phyloP scores from a whole-genome alignment of 441 rosid genomes.

The Adansonia madagascariensis region DNA sequence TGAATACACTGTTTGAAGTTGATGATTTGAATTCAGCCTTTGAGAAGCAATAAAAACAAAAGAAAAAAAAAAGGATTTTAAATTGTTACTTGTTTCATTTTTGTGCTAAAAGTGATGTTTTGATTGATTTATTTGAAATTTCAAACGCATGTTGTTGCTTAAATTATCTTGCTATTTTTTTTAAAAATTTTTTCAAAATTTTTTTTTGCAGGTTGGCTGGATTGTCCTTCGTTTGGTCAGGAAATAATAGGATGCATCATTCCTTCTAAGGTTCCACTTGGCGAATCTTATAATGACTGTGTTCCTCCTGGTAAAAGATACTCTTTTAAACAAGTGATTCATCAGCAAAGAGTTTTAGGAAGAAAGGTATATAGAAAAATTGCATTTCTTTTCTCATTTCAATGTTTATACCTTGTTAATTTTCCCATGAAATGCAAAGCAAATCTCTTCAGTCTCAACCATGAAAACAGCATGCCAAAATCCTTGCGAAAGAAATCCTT shows the following conservation, averaged over 20 bases:
- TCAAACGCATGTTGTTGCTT: too few species aligned
- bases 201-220: slow-evolving; percentile 77
- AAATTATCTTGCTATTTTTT: too few species aligned
- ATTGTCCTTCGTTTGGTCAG: slow-evolving; percentile 80
- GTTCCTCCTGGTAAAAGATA: slow-evolving; percentile 96
- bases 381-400: not conserved
- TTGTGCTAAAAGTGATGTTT: too few species aligned
- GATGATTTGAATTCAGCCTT: too few species aligned
- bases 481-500: not conserved
- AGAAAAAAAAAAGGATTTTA: too few species aligned
- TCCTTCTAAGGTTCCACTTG: slow-evolving; percentile 97
- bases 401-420: not conserved
- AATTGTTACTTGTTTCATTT: too few species aligned
- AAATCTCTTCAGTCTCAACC: not conserved
- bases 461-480: not conserved
- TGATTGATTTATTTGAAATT: too few species aligned
- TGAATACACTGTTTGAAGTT: too few species aligned
- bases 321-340: slow-evolving; percentile 88
- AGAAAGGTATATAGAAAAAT: slow-evolving; percentile 60
- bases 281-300: slow-evolving; percentile 70
- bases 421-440: slow-evolving; percentile 10
- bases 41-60: too few species aligned
- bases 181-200: too few species aligned
- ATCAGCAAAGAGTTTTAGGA: slow-evolving; percentile 71
- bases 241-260: slow-evolving; percentile 63